Conservation (phyloP, 202 grass and related monocot species). For the Panicum virgatum region DNA sequence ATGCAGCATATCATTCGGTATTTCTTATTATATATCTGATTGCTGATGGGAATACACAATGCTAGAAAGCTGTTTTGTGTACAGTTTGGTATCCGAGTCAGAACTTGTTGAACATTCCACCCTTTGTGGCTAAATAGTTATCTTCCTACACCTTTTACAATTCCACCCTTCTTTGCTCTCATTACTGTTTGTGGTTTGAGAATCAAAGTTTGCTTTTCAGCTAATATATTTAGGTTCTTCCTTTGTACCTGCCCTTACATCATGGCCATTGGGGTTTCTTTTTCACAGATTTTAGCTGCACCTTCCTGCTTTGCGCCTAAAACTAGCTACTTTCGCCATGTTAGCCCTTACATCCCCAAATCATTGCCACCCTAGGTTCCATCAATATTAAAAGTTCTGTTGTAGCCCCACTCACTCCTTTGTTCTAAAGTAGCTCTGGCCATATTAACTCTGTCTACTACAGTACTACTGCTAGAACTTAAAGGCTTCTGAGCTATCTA, state of each 20-base stretch:
- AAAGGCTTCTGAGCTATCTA: constrained; percentile 22
- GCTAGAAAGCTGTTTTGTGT: background rate
- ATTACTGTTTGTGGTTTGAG: constrained; percentile 26
- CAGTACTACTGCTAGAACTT: background rate
- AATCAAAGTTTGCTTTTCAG: constrained; percentile 28
- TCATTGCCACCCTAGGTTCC: constrained; percentile 25
- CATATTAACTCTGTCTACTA: constrained; percentile 1
- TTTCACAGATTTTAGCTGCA: constrained; percentile 12
- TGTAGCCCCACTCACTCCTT: constrained; percentile 30
- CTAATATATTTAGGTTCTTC: constrained; percentile 29
- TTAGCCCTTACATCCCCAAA: constrained; percentile 21
- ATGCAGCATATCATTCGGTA: background rate
- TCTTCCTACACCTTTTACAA: constrained; percentile 16
- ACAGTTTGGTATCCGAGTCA: background rate
- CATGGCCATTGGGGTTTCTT: constrained; percentile 33
- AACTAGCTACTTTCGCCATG: constrained; percentile 26
- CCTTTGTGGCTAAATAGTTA: background rate
- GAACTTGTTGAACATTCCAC: constrained; percentile 8
- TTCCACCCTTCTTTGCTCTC: constrained; percentile 9
- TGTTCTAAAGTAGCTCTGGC: constrained; percentile 18
- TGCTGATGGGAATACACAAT: background rate
- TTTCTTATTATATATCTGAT: constrained; percentile 7
- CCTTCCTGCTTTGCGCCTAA: constrained; percentile 29
- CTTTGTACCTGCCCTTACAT: constrained; percentile 27
- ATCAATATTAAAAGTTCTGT: constrained; percentile 4